Evolutionary conservation across 768 basidiomycete species (phyloP).

Genomic region (Calocybe cyanea): DNA sequence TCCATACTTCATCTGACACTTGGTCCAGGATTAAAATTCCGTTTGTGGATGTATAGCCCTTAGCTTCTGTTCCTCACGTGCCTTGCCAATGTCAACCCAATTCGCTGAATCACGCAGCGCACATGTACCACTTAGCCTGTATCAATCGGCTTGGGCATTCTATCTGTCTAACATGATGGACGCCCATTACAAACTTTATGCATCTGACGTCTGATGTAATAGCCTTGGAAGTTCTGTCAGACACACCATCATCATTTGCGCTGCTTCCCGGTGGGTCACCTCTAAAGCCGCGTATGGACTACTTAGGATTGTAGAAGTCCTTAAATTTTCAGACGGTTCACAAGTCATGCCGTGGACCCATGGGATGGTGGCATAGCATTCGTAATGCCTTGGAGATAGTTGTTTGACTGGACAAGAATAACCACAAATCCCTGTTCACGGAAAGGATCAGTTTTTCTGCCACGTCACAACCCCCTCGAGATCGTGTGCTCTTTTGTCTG

Average conservation of each 20-base stretch:
- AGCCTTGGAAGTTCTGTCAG: conserved; percentile 1
- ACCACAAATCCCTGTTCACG: background rate
- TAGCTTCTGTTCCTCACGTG: background rate
- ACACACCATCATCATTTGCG: background rate
- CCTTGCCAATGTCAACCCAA: background rate
- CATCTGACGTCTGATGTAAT: conserved; percentile 1
- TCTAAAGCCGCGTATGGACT: background rate
- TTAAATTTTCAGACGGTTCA: background rate
- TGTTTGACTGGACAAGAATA: conserved; percentile 1
- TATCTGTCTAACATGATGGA: background rate
- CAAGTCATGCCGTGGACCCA: background rate
- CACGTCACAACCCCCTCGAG: background rate
- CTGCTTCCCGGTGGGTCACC: background rate
- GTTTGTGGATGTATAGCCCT: conserved; percentile 8
- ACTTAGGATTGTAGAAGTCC: background rate
- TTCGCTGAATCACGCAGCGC: background rate
- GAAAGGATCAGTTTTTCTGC: background rate
- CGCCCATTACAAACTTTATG: background rate
- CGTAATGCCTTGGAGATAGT: conserved; percentile 5
- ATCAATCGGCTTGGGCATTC: background rate
- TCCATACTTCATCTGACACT: conserved; percentile 11
- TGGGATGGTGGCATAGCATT: background rate
- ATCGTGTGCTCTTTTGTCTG: background rate
- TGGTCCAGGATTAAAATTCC: conserved; percentile 34
- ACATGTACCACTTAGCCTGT: background rate